phyloP scores from a whole-genome alignment of 2,329 filamentous ascomycete species.

The Aspergillus sp. region DNA sequence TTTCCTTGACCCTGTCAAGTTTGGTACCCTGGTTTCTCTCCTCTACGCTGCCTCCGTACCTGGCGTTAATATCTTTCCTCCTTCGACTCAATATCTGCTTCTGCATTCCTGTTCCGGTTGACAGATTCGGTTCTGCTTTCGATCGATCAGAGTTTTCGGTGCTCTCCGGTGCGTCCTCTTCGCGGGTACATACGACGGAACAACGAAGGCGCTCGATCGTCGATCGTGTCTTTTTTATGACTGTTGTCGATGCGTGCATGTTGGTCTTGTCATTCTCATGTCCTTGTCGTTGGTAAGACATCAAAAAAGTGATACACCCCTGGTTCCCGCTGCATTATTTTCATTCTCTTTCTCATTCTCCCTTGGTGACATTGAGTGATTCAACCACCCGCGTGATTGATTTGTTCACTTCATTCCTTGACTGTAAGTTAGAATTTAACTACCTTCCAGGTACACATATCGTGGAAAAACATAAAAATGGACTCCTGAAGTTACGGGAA shows the following conservation, averaged over 20 bases:
- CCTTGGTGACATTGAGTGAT: conserved; percentile 1
- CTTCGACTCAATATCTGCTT: conserved; percentile 24
- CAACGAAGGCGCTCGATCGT: background rate
- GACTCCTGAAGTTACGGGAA: background rate
- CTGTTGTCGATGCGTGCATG: conserved; percentile 14
- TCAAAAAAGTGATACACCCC: conserved; percentile 22
- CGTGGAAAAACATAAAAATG: conserved; percentile 1
- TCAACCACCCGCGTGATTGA: conserved; percentile 5
- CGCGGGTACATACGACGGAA: background rate
- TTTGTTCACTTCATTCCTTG: conserved; percentile 8
- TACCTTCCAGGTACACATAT: conserved; percentile 7
- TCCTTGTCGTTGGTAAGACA: conserved; percentile 9
- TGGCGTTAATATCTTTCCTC: conserved; percentile 28
- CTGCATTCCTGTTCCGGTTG: conserved; percentile 22
- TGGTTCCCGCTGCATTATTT: conserved; percentile 14
- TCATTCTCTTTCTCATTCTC: conserved; percentile 4
- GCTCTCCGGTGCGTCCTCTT: background rate
- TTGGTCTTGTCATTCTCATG: conserved; percentile 10
- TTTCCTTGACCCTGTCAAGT: conserved; percentile 29
- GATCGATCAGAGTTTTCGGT: conserved; percentile 9
- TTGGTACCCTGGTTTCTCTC: conserved; percentile 29
- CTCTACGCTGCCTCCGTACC: conserved; percentile 13
- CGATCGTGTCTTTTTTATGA: conserved; percentile 9
- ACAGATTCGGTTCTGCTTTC: conserved; percentile 13
- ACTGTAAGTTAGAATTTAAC: conserved; percentile 13